Evolutionary conservation across 2,329 filamentous ascomycete genomes (phyloP).

Genomic region (Colletotrichum paranaense): DNA sequence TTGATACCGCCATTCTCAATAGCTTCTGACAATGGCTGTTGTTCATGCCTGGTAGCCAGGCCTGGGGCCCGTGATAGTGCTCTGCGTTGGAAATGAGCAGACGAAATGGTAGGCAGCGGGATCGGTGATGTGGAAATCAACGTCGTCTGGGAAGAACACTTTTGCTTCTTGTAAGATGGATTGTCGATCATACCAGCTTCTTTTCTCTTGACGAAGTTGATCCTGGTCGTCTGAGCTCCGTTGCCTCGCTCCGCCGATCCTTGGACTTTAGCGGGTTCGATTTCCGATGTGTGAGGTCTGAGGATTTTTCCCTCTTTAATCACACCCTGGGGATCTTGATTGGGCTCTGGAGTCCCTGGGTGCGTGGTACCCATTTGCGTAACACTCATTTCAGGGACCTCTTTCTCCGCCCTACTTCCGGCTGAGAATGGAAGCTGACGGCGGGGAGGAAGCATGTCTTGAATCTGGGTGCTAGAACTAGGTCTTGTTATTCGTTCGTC

Average conservation of each 20-base stretch:
- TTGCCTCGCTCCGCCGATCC: background rate
- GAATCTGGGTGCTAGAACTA: background rate
- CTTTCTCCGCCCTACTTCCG: background rate
- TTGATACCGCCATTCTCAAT: background rate
- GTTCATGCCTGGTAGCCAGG: background rate
- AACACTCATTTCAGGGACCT: background rate
- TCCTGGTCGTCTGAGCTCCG: background rate
- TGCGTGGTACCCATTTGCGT: background rate
- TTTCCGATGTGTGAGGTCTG: background rate
- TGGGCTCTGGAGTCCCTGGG: no score
- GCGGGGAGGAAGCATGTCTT: conserved; percentile 9
- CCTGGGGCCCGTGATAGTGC: background rate
- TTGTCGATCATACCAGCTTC: background rate
- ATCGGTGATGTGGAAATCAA: background rate
- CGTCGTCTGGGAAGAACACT: background rate
- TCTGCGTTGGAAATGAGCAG: background rate
- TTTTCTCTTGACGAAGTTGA: background rate
- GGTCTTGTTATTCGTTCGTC: background rate
- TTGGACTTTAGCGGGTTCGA: background rate
- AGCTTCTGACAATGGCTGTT: no score
- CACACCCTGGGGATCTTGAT: background rate
- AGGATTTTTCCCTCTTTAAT: background rate
- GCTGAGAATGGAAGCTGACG: conserved; percentile 3
- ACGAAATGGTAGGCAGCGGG: background rate
- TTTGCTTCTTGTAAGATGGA: conserved; percentile 1